Evolutionary conservation across 2,329 filamentous ascomycete species (phyloP), one percentile per base, ranked within the genome.

Genomic region (Fusarium sulawesiense): DNA sequence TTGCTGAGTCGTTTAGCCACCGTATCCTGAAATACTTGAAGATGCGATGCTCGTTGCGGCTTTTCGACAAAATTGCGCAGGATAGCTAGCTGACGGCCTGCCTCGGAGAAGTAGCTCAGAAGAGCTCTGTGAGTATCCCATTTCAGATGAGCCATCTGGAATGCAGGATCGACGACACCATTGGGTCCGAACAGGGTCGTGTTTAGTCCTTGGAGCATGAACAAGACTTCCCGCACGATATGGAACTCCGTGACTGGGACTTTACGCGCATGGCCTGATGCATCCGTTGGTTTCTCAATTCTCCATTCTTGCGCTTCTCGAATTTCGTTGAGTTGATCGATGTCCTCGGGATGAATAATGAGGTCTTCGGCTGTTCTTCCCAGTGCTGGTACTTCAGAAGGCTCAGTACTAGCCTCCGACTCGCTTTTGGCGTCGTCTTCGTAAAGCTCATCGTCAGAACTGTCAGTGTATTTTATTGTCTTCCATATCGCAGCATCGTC

Each of bases 131-230:
- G 83, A 2, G 85, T 83, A 23, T 86, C 83, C 82, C 81, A 83
- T 1, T 84, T 83, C 13, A 87, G 77, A 60, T 85, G 81, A 0
- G 79, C 74, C 27, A 88, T 80, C 59, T 87, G 83, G 56, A 83
- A 87, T 2, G 72, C 73, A 6, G 80, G 73, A 3, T 80, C 76
- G 0, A 83, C 82, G 9, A 77, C 69, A 16, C 80, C 82, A 50
- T 83, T 75, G 6, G 72, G 23, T 59, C 81, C 81, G 73, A 94
- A 97, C 2, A 97, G 76, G 3, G 89, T 91, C 4, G 92, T 95
- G 8, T 90, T 87, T 6, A 96, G 82, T 1, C 94, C 94, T 56
- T 89, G 88, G 0, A 98, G 85, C 93, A 98, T 97, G 74, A 93
- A 95, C 1, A 98, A 83, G 0, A 89, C 87, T 56, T 98, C 94